These are phyloP conservation scores for Picochlorum sp. DNA, from an alignment of 139 green algal species.

Conservation along the genomic window DNA sequence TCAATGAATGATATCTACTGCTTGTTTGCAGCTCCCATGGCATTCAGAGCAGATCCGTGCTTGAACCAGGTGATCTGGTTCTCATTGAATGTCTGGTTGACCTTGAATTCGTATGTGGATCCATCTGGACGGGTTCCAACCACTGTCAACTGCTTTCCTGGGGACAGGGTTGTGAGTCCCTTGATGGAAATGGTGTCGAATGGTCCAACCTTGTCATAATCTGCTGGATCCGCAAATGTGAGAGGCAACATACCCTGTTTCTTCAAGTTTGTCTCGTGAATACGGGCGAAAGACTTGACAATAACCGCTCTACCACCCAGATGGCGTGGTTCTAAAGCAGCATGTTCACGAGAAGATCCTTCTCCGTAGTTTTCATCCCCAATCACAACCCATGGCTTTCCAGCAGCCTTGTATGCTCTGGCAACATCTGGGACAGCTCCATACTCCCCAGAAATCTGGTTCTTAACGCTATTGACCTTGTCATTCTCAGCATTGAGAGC, in stretches of 20 bases:
- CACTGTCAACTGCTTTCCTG: conserved; percentile 71
- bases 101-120: conserved; percentile 65
- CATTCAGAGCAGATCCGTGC: conserved; percentile 79
- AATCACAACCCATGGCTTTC: conserved; percentile 65
- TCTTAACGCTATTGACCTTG: conserved; percentile 69
- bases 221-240: conserved; percentile 76
- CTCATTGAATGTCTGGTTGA: conserved; percentile 96
- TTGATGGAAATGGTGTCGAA: conserved; percentile 69
- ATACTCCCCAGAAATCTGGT: conserved; percentile 54
- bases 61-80: conserved; percentile 95
- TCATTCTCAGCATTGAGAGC: conserved; percentile 85
- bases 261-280: conserved; percentile 97
- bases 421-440: conserved; percentile 53
- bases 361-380: conserved; percentile 40
- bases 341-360: conserved; percentile 83
- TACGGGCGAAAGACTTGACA: conserved; percentile 91
- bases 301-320: conserved; percentile 81
- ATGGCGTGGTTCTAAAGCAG: conserved; percentile 89
- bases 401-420: conserved; percentile 76
- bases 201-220: conserved; percentile 85
- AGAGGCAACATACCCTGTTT: conserved; percentile 89
- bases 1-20: neutral
- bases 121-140: conserved; percentile 71
- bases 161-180: conserved; percentile 67
- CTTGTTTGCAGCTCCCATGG: conserved; percentile 53